Evolutionary conservation across 2,329 filamentous ascomycete species (phyloP).

Genomic region (Didymella pinodella): DNA sequence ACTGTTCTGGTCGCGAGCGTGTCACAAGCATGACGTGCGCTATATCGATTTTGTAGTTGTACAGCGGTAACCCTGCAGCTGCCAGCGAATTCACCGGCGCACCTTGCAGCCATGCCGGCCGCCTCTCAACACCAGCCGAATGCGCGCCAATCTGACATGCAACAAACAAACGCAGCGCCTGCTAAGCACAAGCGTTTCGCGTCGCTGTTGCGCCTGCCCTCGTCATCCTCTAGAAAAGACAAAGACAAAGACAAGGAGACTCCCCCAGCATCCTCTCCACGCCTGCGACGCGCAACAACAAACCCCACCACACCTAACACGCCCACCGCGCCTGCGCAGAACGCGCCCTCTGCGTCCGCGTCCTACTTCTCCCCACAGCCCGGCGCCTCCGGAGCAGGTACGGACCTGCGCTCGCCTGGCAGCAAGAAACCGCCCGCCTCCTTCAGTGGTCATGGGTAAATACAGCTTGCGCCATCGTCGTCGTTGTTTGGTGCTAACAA

Average conservation of each 20-base stretch:
- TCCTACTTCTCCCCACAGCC: conserved; percentile 48
- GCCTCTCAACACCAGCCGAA: conserved; percentile 14
- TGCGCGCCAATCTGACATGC: conserved; percentile 20
- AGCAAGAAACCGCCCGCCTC: conserved; percentile 56
- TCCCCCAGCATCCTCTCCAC: conserved; percentile 32
- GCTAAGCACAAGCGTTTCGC: conserved; percentile 39
- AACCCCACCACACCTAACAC: conserved; percentile 43
- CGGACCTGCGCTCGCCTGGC: conserved; percentile 42
- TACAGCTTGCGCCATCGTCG: conserved; percentile 11
- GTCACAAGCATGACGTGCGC: conserved; percentile 35
- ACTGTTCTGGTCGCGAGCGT: conserved; percentile 17
- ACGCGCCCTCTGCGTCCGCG: conserved; percentile 28
- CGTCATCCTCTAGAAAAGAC: conserved; percentile 27
- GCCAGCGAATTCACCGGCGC: conserved; percentile 21
- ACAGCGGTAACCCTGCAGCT: conserved; percentile 25
- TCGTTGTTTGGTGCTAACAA: conserved; percentile 17
- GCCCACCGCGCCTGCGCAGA: conserved; percentile 30
- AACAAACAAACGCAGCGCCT: conserved; percentile 27
- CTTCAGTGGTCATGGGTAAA: conserved; percentile 54
- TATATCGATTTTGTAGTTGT: conserved; percentile 18
- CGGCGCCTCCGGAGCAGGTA: conserved; percentile 31
- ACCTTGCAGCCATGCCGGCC: conserved; percentile 23
- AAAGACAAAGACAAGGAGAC: conserved; percentile 22
- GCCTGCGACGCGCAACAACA: conserved; percentile 32
- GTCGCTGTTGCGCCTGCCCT: conserved; percentile 44